Base-by-base conservation (phyloP, 2,329 filamentous ascomycete species). In the Clonostachys sp. region DNA sequence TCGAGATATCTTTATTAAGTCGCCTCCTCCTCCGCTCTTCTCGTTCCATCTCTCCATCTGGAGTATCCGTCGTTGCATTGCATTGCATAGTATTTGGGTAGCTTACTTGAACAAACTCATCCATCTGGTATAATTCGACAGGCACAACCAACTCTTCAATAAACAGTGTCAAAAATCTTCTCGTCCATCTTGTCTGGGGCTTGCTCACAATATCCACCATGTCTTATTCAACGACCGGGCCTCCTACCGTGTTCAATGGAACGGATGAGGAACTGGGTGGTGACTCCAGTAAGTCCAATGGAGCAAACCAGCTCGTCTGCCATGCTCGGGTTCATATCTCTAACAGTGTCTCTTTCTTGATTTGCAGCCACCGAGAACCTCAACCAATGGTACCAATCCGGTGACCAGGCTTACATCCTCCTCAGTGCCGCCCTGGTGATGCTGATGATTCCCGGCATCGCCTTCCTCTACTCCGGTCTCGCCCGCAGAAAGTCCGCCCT, bases 401-500 rank as follows among this genome's bases (percentile, higher is more conserved):
- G 94, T 61, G 94, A 99, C 70, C 87, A 91, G 72, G 89, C 91
- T 64, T 97, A 89, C 74, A 97, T 97, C 68, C 78, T 97, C 67
- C 70, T 97, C 59, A 79, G 88, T 51, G 82, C 91, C 51, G 91
- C 89, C 65, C 95, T 97, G 86, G 92, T 97, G 55, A 72, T 97
- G 73, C 73, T 96, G 71, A 99, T 97, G 94, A 78, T 97, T 33
- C 94, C 94, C 33, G 94, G 94, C 59, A 91, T 99, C 59, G 91
- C 90, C 48, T 96, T 99, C 71, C 83, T 99, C 55, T 99, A 99
- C 75, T 96, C 92, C 12, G 94, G 94, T 56, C 86, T 97, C 56
- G 92, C 94, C n/a, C 87, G 94, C 56, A 84, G 94, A 77, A 99
- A 99, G 76, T 97, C 94, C 6, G 94, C 94, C 33, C 80, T 99